Base-by-base conservation (phyloP, 202 grass and related monocot species). In the Panicum virgatum region DNA sequence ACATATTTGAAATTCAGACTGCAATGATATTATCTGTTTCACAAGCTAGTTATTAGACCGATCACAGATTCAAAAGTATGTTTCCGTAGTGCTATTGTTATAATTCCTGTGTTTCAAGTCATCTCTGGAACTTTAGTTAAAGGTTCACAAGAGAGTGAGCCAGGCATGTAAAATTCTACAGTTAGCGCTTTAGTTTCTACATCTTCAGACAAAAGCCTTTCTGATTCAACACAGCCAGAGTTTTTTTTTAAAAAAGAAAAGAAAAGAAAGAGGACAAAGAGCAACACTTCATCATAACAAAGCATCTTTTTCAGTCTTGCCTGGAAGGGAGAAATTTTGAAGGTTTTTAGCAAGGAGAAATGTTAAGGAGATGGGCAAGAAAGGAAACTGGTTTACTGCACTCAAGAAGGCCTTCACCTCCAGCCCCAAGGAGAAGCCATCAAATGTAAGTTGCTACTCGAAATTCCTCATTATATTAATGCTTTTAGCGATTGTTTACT, bases 361-460 rank as follows among this genome's bases (percentile, higher is more conserved):
- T 96, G 85, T 75, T 80, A 91, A 88, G 57, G 82, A 98, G 62
- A 99, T 99, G 96, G 93, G 96, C 9, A 99, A 92, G 89, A 99
- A 96, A 75, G 89, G 93, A 46, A 92, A 71, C 73, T 99, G 96
- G 96, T 91, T 99, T 73, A 80, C 43, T 58, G 81, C 93, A 59
- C 75, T 99, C 73, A 99, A 90, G 89, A 92, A 85, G 75, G 91
- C 89, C 54, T 99, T 99, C 76, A 87, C 75, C 64, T 18, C 88
- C 82, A 89, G 68, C 77, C 87, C 90, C 34, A 98, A 89, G 88
- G 96, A 96, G 16, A 99, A 90, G 69, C 56, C 73, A 26, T 62
- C 78, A 66, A 86, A 81, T 73, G 91, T 93, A 86, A 96, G 88
- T 47, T 39, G 27, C 16, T 45, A 80, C 53, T 12, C 18, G 8